phyloP scores from a whole-genome alignment of 2,329 filamentous ascomycete species.

The Beauveria australis region DNA sequence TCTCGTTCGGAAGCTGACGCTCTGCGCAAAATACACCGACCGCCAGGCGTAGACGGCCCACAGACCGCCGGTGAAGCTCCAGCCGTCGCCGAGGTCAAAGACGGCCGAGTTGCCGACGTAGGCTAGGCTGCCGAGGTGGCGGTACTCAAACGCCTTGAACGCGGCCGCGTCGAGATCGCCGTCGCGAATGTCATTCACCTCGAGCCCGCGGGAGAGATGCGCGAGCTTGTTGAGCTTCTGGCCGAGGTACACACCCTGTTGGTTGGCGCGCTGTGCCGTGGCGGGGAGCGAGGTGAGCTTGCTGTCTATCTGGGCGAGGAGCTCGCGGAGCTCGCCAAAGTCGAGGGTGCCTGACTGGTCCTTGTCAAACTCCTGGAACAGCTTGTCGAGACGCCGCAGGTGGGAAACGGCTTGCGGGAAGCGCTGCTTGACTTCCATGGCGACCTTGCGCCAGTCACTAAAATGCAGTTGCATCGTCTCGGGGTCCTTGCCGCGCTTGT shows the following conservation, averaged over 20 bases:
- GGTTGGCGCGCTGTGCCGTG: slow-evolving; percentile 91
- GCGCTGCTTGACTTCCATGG: slow-evolving; percentile 71
- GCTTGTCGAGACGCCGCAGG: slow-evolving; percentile 77
- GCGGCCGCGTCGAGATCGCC: slow-evolving; percentile 87
- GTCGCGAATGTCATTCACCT: slow-evolving; percentile 72
- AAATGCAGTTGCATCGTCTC: slow-evolving; percentile 83
- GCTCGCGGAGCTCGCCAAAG: slow-evolving; percentile 82
- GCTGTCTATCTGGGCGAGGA: slow-evolving; percentile 84
- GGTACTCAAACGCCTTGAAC: slow-evolving; percentile 92
- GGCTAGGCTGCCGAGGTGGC: slow-evolving; percentile 81
- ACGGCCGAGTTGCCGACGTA: slow-evolving; percentile 96
- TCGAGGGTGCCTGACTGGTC: slow-evolving; percentile 90
- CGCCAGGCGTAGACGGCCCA: slow-evolving; percentile 95
- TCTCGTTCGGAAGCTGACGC: slow-evolving; percentile 84
- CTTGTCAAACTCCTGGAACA: slow-evolving; percentile 87
- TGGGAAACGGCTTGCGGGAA: slow-evolving; percentile 89
- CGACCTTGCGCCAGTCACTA: slow-evolving; percentile 78
- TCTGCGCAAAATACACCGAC: slow-evolving; percentile 95
- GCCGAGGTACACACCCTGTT: slow-evolving; percentile 88
- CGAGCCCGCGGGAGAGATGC: slow-evolving; percentile 64
- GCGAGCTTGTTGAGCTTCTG: slow-evolving; percentile 92
- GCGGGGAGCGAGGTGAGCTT: slow-evolving; percentile 93
- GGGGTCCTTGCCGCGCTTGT: slow-evolving; percentile 85
- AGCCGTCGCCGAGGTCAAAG: slow-evolving; percentile 76
- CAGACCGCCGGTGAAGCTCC: slow-evolving; percentile 72